phyloP scores from a whole-genome alignment of 1,284 basidiomycete genomes.

The Apiotrichum montevideense region DNA sequence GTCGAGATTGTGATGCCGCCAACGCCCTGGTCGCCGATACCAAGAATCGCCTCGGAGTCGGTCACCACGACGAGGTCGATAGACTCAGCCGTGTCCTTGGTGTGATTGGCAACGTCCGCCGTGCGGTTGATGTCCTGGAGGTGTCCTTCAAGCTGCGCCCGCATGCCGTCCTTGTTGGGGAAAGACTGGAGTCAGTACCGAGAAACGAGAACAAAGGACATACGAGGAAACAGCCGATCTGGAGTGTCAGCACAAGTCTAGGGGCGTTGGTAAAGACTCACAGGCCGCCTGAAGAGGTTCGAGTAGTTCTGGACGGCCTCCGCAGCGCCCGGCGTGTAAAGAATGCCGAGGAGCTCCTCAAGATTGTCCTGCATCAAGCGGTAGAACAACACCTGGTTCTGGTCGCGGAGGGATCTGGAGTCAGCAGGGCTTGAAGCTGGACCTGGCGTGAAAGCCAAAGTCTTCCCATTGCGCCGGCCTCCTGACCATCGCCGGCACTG shows the following conservation, averaged over 20 bases:
- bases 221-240: slow-evolving; percentile 22
- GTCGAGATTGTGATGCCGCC: slow-evolving; percentile 59
- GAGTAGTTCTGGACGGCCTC: slow-evolving; percentile 66
- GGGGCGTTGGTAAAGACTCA: slow-evolving; percentile 47
- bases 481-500: background rate
- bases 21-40: slow-evolving; percentile 49
- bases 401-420: slow-evolving; percentile 47
- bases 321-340: slow-evolving; percentile 55
- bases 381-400: slow-evolving; percentile 68
- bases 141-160: slow-evolving; percentile 46
- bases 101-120: slow-evolving; percentile 63
- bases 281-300: slow-evolving; percentile 67
- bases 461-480: slow-evolving; percentile 2
- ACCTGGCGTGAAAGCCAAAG: background rate
- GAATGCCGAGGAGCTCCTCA: slow-evolving; percentile 54
- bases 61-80: slow-evolving; percentile 68
- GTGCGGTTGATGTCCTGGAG: slow-evolving; percentile 48
- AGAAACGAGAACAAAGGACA: background rate
- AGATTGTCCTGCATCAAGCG: slow-evolving; percentile 60
- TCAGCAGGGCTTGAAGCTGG: background rate
- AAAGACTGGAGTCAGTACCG: slow-evolving; percentile 46
- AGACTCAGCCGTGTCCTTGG: slow-evolving; percentile 55
- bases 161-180: slow-evolving; percentile 62
- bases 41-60: slow-evolving; percentile 75
- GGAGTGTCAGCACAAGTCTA: slow-evolving; percentile 2